These are phyloP conservation scores for Phoma sp. DNA, from an alignment of 2,329 filamentous ascomycete genomes.

Conservation along the genomic window DNA sequence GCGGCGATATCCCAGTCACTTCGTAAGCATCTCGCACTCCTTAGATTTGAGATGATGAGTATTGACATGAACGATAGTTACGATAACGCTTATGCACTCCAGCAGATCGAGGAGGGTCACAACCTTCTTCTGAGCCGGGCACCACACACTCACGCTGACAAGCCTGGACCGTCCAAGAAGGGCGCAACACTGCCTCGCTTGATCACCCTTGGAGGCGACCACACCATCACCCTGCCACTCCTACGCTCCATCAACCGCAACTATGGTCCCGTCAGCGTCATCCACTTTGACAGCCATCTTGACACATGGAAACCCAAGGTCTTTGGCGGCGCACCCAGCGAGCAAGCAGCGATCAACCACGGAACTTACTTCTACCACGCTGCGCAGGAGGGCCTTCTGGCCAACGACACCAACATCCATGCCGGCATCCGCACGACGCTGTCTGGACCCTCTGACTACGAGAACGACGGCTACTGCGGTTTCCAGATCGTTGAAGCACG, in stretches of 20 bases:
- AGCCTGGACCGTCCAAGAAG: conserved; percentile 71
- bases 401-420: conserved; percentile 86
- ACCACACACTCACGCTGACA: conserved; percentile 71
- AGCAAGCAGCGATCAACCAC: conserved; percentile 81
- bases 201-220: conserved; percentile 71
- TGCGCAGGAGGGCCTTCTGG: conserved; percentile 75
- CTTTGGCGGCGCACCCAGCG: conserved; percentile 79
- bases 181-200: conserved; percentile 79
- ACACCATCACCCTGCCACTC: conserved; percentile 67
- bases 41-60: neutral
- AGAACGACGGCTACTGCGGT: conserved; percentile 84
- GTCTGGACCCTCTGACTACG: conserved; percentile 79
- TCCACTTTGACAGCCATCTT: conserved; percentile 68
- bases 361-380: conserved; percentile 91
- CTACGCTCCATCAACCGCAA: conserved; percentile 66
- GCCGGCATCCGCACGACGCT: conserved; percentile 85
- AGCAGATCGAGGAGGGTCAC: conserved; percentile 87
- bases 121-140: conserved; percentile 73
- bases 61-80: conserved; percentile 59
- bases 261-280: conserved; percentile 71
- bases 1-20: conserved; percentile 83
- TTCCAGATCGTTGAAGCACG: conserved; percentile 82
- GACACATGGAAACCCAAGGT: conserved; percentile 81
- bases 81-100: conserved; percentile 80
- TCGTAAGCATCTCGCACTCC: conserved; percentile 61